Percentiles rank a stretch among this genome's conserved stretches.
Conservation (phyloP, 306 rosid genomes). For the Glycyrrhiza uralensis region DNA sequence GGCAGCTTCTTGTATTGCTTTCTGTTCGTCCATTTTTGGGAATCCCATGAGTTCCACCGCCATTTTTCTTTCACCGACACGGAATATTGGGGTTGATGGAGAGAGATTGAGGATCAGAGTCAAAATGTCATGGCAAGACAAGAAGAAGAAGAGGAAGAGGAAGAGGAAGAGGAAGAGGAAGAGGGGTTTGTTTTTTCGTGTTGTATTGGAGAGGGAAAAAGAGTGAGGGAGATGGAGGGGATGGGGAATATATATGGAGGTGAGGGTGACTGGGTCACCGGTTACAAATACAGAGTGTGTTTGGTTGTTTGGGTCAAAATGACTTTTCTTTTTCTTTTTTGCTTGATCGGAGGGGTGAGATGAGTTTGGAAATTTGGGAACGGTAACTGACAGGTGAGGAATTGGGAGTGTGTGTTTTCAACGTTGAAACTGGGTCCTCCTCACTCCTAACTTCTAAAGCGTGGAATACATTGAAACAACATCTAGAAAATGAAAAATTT, state of each 20-base stretch:
- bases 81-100: not conserved
- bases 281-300: slow-evolving; percentile 5
- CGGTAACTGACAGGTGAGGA: not conserved
- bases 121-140: slow-evolving; percentile 24
- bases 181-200: not conserved
- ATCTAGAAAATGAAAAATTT: not conserved
- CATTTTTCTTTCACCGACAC: slow-evolving; percentile 33
- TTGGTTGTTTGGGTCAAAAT: not conserved
- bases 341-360: not conserved
- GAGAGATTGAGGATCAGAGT: not conserved
- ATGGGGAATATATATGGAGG: slow-evolving; percentile 36
- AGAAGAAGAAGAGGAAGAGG: no score
- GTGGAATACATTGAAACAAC: not conserved
- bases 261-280: slow-evolving; percentile 57
- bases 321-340: not conserved
- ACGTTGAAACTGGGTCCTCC: not conserved
- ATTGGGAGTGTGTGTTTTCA: not conserved
- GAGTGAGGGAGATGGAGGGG: not conserved
- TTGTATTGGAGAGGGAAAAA: not conserved
- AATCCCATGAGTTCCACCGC: slow-evolving; percentile 68
- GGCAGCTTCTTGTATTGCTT: slow-evolving; percentile 75
- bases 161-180: no score
- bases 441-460: not conserved
- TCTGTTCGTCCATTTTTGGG: slow-evolving; percentile 68
- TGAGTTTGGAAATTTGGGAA: not conserved